A percentile compares a stretch with the other conserved stretches of the same genome.
phyloP scores from a whole-genome alignment of 805 yeast species.

The Saccharomyces eubayanus region DNA sequence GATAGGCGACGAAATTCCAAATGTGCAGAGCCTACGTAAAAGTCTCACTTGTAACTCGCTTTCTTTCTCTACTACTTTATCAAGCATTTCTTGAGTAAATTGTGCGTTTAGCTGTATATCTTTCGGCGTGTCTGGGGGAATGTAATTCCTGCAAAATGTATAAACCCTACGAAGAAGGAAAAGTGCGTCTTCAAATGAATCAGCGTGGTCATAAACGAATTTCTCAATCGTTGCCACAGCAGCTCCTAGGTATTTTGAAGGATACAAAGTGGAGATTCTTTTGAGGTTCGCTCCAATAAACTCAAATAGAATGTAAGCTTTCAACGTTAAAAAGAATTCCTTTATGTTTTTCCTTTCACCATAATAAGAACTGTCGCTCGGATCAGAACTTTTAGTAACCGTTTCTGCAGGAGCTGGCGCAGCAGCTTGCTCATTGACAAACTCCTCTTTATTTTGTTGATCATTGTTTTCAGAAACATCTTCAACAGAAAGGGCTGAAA shows the following conservation, averaged over 20 bases:
- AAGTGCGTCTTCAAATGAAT: slow-evolving; percentile 28
- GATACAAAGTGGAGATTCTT: slow-evolving; percentile 59
- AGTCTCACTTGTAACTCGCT: slow-evolving; percentile 54
- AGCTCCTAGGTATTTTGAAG: slow-evolving; percentile 72
- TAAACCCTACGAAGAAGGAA: slow-evolving; percentile 56
- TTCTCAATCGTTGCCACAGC: slow-evolving; percentile 52
- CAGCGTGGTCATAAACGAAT: slow-evolving; percentile 38
- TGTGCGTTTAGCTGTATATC: slow-evolving; percentile 18
- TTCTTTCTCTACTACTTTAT: slow-evolving; percentile 46
- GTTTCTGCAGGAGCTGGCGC: slow-evolving; percentile 2
- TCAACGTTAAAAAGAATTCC: slow-evolving; percentile 40
- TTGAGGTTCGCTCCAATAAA: slow-evolving; percentile 50
- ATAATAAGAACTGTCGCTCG: background rate
- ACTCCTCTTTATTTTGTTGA: slow-evolving; percentile 4
- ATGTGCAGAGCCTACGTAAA: slow-evolving; percentile 53
- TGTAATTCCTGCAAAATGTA: slow-evolving; percentile 52
- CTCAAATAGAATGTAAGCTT: slow-evolving; percentile 61
- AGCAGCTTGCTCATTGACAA: slow-evolving; percentile 1
- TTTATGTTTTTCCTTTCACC: slow-evolving; percentile 7
- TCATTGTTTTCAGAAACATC: slow-evolving; percentile 2
- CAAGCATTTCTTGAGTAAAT: slow-evolving; percentile 32
- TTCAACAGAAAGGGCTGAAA: slow-evolving; percentile 26
- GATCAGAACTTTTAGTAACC: slow-evolving; percentile 6
- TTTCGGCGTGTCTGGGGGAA: slow-evolving; percentile 38
- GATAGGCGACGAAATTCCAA: slow-evolving; percentile 37